These are phyloP conservation scores for Poronia punctata DNA, from an alignment of 495 filamentous ascomycete species.

Conservation along the genomic window DNA sequence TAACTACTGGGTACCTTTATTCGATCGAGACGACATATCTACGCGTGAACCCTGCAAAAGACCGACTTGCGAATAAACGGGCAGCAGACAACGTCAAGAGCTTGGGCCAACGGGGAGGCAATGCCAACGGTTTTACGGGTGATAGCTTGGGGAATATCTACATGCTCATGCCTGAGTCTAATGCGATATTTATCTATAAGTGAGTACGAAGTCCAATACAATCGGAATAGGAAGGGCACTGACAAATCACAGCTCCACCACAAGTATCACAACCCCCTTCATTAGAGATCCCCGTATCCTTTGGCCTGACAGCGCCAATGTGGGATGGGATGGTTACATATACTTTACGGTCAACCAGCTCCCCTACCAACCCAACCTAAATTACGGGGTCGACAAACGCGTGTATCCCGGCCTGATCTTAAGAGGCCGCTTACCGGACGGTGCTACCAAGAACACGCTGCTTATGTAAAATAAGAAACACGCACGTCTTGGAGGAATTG, in stretches of 20 bases:
- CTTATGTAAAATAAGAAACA: conserved; percentile 4
- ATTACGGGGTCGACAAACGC: conserved; percentile 15
- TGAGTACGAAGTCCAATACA: too few species aligned
- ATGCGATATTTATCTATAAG: conserved; percentile 34
- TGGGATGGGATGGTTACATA: conserved; percentile 32
- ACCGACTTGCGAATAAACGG: conserved; percentile 27
- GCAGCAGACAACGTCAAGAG: conserved; percentile 29
- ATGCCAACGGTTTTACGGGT: conserved; percentile 32
- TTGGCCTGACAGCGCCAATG: conserved; percentile 33
- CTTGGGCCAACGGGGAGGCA: conserved; percentile 31
- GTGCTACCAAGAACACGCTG: conserved; percentile 16
- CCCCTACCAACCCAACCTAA: conserved; percentile 11
- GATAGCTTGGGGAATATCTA: conserved; percentile 32
- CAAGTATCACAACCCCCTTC: conserved; percentile 24
- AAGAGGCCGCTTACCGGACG: conserved; percentile 10
- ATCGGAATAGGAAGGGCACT: too few species aligned
- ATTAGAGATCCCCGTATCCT: conserved; percentile 35
- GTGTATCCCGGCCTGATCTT: conserved; percentile 13
- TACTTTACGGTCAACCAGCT: conserved; percentile 41
- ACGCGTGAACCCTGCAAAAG: conserved; percentile 19
- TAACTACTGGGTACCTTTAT: conserved; percentile 30
- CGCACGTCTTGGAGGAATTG: background rate
- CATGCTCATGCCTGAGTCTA: conserved; percentile 35
- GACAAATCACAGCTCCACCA: conserved; percentile 15
- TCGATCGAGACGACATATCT: conserved; percentile 29